Evolutionary conservation across 352 stramenopile genomes (phyloP).

Genomic region (Globisporangium sylvaticum): DNA sequence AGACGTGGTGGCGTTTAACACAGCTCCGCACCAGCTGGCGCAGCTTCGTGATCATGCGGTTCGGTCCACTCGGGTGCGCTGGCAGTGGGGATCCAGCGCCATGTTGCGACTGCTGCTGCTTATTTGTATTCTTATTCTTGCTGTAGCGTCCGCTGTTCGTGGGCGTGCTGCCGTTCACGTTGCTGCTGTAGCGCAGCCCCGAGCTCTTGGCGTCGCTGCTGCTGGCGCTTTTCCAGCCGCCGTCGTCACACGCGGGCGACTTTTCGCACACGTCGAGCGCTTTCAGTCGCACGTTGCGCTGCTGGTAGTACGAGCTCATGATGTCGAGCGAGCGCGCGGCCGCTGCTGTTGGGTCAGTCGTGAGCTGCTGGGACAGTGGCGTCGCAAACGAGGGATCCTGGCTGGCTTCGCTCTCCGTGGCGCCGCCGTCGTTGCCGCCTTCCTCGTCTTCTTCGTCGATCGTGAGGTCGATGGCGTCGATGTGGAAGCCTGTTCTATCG

Average conservation of each 20-base stretch:
- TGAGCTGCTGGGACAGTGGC: neutral
- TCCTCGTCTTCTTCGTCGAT: slow-evolving; percentile 16
- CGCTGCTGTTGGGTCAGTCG: neutral
- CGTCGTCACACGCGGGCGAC: slow-evolving; percentile 8
- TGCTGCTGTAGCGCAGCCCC: slow-evolving; percentile 16
- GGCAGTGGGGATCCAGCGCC: neutral
- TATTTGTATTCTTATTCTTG: slow-evolving; percentile 3
- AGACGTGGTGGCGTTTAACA: slow-evolving; percentile 44
- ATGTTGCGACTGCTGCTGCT: neutral
- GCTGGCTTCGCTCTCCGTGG: slow-evolving; percentile 2
- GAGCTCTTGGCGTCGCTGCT: slow-evolving; percentile 14
- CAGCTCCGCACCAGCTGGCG: slow-evolving; percentile 43
- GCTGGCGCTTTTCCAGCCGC: slow-evolving; percentile 15
- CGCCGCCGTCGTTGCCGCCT: slow-evolving; percentile 2
- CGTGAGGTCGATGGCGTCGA: slow-evolving; percentile 21
- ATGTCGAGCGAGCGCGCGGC: slow-evolving; percentile 2
- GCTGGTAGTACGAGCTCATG: slow-evolving; percentile 12
- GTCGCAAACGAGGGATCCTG: neutral
- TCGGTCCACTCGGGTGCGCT: slow-evolving; percentile 9
- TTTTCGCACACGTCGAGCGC: slow-evolving; percentile 9
- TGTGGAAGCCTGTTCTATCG: slow-evolving; percentile 18
- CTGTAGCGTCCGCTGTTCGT: slow-evolving; percentile 1
- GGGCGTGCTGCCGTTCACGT: slow-evolving; percentile 19
- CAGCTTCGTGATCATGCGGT: slow-evolving; percentile 26
- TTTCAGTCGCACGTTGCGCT: slow-evolving; percentile 10